Evolutionary conservation across 192 early-diverging fungal species (phyloP).

Genomic region (Gryganskiella cystojenkinii): DNA sequence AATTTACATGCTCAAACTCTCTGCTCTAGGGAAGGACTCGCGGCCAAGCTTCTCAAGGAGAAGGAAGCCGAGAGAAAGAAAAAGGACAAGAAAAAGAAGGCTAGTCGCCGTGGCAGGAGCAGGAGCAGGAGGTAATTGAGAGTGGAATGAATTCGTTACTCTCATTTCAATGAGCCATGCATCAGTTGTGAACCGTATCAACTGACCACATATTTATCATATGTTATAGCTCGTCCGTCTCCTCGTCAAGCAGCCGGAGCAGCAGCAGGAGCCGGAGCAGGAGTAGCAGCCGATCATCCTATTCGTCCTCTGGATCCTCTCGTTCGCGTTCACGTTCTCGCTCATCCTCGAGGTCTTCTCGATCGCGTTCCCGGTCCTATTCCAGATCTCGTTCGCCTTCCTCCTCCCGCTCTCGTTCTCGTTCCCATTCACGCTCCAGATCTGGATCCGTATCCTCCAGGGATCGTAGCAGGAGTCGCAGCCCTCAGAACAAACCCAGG

Average conservation of each 20-base stretch:
- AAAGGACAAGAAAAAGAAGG: slow-evolving; percentile 19
- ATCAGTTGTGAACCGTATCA: too few relatives aligned
- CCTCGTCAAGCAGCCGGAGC: slow-evolving; percentile 25
- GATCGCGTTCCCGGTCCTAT: neutral
- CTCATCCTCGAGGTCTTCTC: too few relatives aligned
- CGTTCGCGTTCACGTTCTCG: neutral
- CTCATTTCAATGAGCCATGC: too few relatives aligned
- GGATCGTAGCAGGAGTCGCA: neutral
- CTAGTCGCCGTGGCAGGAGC: slow-evolving; percentile 6
- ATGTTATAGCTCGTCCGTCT: too few relatives aligned
- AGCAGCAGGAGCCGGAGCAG: slow-evolving; percentile 29
- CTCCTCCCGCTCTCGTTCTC: too few relatives aligned
- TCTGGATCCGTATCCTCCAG: too few relatives aligned
- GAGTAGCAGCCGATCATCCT: slow-evolving; percentile 2
- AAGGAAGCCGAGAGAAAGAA: slow-evolving; percentile 53
- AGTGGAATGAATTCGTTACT: neutral
- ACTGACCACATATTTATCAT: too few relatives aligned
- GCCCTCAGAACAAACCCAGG: neutral
- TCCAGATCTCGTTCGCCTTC: neutral
- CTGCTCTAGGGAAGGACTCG: slow-evolving; percentile 52
- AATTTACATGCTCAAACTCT: neutral
- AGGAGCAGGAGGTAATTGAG: slow-evolving; percentile 21
- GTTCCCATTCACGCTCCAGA: too few relatives aligned
- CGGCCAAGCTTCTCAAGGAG: slow-evolving; percentile 59
- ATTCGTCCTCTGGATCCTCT: too few relatives aligned